Evolutionary conservation across 2,329 filamentous ascomycete genomes (phyloP), one percentile per base, ranked within the genome.

Genomic region (Trichoderma lentiforme): DNA sequence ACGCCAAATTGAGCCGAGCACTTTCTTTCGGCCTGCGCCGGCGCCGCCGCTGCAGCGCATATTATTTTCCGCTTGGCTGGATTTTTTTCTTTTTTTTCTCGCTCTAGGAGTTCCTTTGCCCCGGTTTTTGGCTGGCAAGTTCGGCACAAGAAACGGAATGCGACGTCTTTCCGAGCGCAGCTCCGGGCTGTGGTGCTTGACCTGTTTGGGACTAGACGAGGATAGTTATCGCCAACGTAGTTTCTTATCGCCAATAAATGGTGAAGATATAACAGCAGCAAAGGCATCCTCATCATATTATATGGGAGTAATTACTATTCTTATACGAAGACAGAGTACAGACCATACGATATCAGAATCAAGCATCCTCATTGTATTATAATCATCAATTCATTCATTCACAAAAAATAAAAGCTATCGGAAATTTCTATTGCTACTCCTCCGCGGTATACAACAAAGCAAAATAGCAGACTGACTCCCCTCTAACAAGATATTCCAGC

Each of bases 111-210:
- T 53, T 68, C 61, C 58, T 21, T 67, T 68, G 47, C 63, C 32
- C 58, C 65, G 51, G 3, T 32, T 57, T 71, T 72, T 53, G 34
- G 39, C 39, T 67, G 30, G 24, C 47, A 34, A 53, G 28, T 47
- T 64, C 64, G 56, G 56, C 53, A 51, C 36, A 62, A 72, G 47
- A 36, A 63, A 21, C 75, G 74, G 74, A 76, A 72, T 74, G 75
- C 75, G 74, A 76, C 73, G 65, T 72, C 72, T 72, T 69, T 74
- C 74, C 75, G 74, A 76, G 74, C 69, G 61, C 61, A 65, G 34
- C 53, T 71, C 69, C 69, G 69, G 34, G 47, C 21, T 24, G 24
- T 14, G 34, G 9, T n/a, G 7, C 18, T 64, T 57, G 57, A 15
- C 69, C 21, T 53, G 15, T 2, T 71, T 51, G 30, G 62, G 69